These are phyloP conservation scores for Colletotrichum limetticola DNA, from an alignment of 2,329 filamentous ascomycete genomes.

Conservation along the genomic window DNA sequence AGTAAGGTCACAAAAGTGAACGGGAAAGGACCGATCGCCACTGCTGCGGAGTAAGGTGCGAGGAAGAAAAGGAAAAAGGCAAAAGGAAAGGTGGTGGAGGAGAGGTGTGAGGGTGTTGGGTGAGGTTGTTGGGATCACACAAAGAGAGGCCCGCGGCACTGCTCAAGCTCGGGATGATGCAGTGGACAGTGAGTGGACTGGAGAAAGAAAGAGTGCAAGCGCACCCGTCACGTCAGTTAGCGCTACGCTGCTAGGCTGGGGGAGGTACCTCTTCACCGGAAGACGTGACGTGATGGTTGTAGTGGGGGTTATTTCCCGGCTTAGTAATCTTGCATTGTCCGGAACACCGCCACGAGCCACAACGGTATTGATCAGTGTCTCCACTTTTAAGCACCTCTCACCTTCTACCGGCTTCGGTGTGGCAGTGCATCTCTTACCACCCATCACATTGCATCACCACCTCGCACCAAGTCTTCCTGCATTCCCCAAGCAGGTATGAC, in stretches of 20 bases:
- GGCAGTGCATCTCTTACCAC: slow-evolving; percentile 15
- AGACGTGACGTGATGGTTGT: slow-evolving; percentile 21
- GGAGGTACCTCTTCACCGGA: neutral
- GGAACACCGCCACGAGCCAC: neutral
- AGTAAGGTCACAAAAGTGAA: neutral
- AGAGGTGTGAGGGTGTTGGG: neutral
- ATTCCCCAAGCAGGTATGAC: neutral
- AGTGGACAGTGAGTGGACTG: neutral
- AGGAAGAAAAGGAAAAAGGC: neutral
- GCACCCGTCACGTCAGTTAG: neutral
- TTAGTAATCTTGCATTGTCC: slow-evolving; percentile 15
- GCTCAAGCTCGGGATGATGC: neutral
- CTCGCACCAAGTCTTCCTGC: neutral
- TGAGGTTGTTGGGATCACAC: neutral
- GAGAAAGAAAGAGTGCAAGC: neutral
- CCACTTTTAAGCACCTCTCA: slow-evolving; percentile 15
- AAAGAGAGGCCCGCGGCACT: neutral
- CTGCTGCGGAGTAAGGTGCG: neutral
- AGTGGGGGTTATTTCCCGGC: neutral
- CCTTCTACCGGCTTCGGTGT: slow-evolving; percentile 33
- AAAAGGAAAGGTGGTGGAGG: neutral
- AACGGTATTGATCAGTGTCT: neutral
- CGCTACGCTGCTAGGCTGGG: neutral
- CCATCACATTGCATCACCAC: neutral
- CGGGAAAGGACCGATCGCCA: neutral